Evolutionary conservation across 2,329 filamentous ascomycete genomes (phyloP).

Genomic region (Pseudogymnoascus pannorum): DNA sequence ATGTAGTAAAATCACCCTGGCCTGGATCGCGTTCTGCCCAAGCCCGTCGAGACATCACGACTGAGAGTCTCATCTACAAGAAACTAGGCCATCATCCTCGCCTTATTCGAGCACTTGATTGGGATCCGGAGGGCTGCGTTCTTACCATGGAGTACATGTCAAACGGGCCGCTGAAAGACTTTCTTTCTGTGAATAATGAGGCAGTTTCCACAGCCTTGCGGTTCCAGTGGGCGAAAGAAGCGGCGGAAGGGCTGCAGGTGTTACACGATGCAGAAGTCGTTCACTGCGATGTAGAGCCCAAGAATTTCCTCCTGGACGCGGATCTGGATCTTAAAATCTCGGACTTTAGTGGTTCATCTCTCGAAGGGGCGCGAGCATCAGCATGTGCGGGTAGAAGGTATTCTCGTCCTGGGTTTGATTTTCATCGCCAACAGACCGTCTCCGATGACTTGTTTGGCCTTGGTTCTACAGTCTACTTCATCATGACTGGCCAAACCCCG

Average conservation of each 20-base stretch:
- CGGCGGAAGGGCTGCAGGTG: slow-evolving; percentile 29
- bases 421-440: slow-evolving; percentile 22
- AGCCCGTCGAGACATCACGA: slow-evolving; percentile 17
- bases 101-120: slow-evolving; percentile 20
- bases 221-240: slow-evolving; percentile 28
- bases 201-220: slow-evolving; percentile 17
- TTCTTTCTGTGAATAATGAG: slow-evolving; percentile 15
- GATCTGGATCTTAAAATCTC: slow-evolving; percentile 31
- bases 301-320: slow-evolving; percentile 33
- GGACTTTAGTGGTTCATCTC: slow-evolving; percentile 32
- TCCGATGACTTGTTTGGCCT: slow-evolving; percentile 31
- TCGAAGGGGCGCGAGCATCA: slow-evolving; percentile 21
- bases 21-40: slow-evolving; percentile 10
- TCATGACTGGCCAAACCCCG: slow-evolving; percentile 28
- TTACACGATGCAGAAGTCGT: slow-evolving; percentile 33
- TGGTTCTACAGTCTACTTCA: slow-evolving; percentile 31
- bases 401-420: slow-evolving; percentile 21
- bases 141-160: slow-evolving; percentile 25
- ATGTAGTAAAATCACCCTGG: slow-evolving; percentile 18
- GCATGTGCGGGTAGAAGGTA: slow-evolving; percentile 22
- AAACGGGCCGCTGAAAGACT: slow-evolving; percentile 23
- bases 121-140: slow-evolving; percentile 20
- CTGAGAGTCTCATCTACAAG: slow-evolving; percentile 24
- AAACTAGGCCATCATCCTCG: slow-evolving; percentile 19
- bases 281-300: slow-evolving; percentile 35